A percentile compares a stretch with the other conserved stretches of the same genome.
Evolutionary conservation across 2,329 filamentous ascomycete genomes (phyloP).

Genomic region (Tetracladium maxilliforme): DNA sequence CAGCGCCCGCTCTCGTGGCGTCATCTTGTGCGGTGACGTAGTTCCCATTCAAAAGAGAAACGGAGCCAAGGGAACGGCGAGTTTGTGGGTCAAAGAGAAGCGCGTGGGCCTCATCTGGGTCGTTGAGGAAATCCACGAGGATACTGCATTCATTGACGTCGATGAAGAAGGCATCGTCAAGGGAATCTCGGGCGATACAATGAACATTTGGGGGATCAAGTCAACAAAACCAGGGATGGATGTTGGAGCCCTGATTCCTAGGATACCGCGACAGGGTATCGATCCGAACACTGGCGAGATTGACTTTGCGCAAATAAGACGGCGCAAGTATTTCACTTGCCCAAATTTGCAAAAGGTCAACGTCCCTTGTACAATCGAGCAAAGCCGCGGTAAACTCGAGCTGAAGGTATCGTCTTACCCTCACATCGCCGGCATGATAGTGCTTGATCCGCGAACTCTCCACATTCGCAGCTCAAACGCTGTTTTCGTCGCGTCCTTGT

Average conservation of each 20-base stretch:
- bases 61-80: constrained; percentile 79
- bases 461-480: constrained; percentile 86
- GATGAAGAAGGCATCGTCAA: constrained; percentile 66
- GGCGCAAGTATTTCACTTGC: constrained; percentile 71
- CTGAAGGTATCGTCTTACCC: constrained; percentile 87
- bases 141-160: constrained; percentile 63
- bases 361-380: constrained; percentile 72
- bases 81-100: constrained; percentile 98
- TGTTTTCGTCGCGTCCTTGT: constrained; percentile 83
- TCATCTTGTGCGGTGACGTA: constrained; percentile 91
- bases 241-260: constrained; percentile 65
- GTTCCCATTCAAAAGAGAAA: constrained; percentile 96
- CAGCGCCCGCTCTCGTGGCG: constrained; percentile 67
- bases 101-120: constrained; percentile 91
- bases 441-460: constrained; percentile 66
- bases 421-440: constrained; percentile 93
- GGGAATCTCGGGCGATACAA: constrained; percentile 59
- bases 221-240: constrained; percentile 53
- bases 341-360: constrained; percentile 62
- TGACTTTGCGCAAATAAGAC: constrained; percentile 62
- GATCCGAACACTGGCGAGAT: constrained; percentile 56
- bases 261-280: constrained; percentile 63
- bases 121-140: constrained; percentile 91
- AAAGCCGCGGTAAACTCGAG: constrained; percentile 51
- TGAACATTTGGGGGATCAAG: constrained; percentile 72